Percentiles rank a stretch among this genome's conserved stretches.
These are phyloP conservation scores for Hypoxylon lienhwacheense DNA, from an alignment of 495 filamentous ascomycete species.

Conservation along the genomic window DNA sequence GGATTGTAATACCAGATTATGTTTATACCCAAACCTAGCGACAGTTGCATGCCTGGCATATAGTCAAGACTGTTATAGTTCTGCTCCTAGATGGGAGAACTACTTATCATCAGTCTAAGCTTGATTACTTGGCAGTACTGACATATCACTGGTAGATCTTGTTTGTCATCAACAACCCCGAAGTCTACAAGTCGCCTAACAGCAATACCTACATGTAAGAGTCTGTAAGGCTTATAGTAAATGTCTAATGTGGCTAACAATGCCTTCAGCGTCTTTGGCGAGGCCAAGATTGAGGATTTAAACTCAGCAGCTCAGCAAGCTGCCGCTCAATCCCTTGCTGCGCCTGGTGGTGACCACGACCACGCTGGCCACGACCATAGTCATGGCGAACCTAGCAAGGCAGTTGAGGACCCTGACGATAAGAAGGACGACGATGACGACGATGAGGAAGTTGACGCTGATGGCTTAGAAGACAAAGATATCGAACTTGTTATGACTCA, in stretches of 20 bases:
- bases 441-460: constrained; percentile 90
- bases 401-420: constrained; percentile 63
- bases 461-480: constrained; percentile 95
- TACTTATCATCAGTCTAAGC: not conserved
- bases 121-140: too few relatives aligned
- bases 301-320: constrained; percentile 95
- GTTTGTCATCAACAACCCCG: constrained; percentile 98
- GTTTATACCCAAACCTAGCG: not conserved
- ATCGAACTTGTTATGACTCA: constrained; percentile 99
- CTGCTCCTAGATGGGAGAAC: not conserved
- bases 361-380: constrained; percentile 66
- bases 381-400: constrained; percentile 72
- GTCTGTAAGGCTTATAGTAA: not conserved
- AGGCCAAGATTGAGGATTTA: constrained; percentile 99
- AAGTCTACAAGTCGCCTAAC: constrained; percentile 97
- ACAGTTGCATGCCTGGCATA: not conserved
- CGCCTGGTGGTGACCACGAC: constrained; percentile 48
- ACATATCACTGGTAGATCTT: constrained; percentile 68
- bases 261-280: constrained; percentile 85
- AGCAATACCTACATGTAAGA: constrained; percentile 99
- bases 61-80: not conserved
- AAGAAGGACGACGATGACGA: constrained; percentile 89
- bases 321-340: constrained; percentile 66
- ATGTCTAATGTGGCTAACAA: constrained; percentile 4
- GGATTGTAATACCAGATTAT: not conserved